Evolutionary conservation across 371 early-diverging fungal genomes (phyloP).

Genomic region (Rhizomucor pusillus): DNA sequence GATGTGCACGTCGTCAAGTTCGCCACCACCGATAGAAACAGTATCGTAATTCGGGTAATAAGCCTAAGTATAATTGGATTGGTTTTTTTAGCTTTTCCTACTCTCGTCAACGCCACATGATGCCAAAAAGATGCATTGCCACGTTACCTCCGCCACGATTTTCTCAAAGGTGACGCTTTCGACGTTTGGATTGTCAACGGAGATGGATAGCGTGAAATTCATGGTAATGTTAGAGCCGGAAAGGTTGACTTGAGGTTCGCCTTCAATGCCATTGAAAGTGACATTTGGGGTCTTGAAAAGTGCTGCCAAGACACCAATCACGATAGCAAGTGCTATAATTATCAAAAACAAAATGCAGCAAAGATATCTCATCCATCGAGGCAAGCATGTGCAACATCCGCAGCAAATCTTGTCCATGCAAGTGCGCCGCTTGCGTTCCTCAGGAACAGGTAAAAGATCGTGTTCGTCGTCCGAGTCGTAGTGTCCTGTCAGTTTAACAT

Average conservation of each 20-base stretch:
- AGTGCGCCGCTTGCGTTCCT: constrained; percentile 15
- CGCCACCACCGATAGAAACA: constrained; percentile 48
- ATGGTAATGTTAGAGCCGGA: constrained; percentile 21
- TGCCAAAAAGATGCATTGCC: too few relatives aligned
- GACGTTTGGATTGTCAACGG: constrained; percentile 56
- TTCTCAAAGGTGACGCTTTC: constrained; percentile 54
- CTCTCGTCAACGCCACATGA: not conserved
- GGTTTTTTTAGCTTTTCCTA: not conserved
- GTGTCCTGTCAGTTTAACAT: constrained; percentile 19
- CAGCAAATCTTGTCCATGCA: constrained; percentile 45
- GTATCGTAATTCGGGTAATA: constrained; percentile 44
- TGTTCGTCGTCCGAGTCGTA: constrained; percentile 18
- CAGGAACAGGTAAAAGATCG: constrained; percentile 7
- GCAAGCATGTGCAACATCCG: constrained; percentile 48
- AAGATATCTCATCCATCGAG: constrained; percentile 40
- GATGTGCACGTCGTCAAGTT: constrained; percentile 44
- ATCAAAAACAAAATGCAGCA: constrained; percentile 31
- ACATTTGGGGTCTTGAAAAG: constrained; percentile 39
- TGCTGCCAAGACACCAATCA: constrained; percentile 37
- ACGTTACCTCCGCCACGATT: constrained; percentile 50
- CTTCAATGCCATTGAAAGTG: constrained; percentile 30
- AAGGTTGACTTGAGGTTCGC: constrained; percentile 24
- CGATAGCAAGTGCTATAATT: constrained; percentile 35
- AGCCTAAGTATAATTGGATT: constrained; percentile 25
- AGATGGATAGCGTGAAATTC: constrained; percentile 33